Conservation (phyloP, 208 protist genomes). For the Leishmania arabica region DNA sequence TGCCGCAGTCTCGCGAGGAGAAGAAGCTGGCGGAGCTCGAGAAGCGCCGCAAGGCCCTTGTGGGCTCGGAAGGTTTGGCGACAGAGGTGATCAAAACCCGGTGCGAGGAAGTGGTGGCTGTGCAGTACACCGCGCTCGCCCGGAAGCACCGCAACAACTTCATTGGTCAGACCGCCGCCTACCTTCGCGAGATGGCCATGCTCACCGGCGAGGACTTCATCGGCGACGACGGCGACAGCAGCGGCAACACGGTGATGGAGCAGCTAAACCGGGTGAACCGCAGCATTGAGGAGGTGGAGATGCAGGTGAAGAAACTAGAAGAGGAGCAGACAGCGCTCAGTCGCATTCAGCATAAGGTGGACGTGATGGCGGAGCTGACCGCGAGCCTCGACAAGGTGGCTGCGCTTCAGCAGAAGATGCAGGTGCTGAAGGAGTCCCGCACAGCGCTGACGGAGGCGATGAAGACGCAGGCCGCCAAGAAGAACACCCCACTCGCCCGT, state of each 20-base stretch:
- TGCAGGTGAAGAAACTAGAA: constrained; percentile 58
- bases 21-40: constrained; percentile 69
- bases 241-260: constrained; percentile 31
- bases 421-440: constrained; percentile 59
- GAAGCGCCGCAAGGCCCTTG: constrained; percentile 58
- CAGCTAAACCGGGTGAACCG: constrained; percentile 53
- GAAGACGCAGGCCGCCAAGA: constrained; percentile 15
- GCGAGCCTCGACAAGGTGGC: constrained; percentile 62
- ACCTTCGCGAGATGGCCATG: constrained; percentile 77
- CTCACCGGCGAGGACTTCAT: constrained; percentile 40
- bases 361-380: constrained; percentile 54
- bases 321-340: constrained; percentile 53
- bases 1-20: constrained; percentile 31
- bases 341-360: constrained; percentile 59
- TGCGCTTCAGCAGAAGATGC: constrained; percentile 51
- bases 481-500: constrained; percentile 41
- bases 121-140: constrained; percentile 71
- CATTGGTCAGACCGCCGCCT: constrained; percentile 75
- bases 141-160: constrained; percentile 77
- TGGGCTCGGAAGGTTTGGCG: constrained; percentile 65
- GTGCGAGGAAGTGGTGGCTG: constrained; percentile 53
- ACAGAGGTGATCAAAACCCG: constrained; percentile 51
- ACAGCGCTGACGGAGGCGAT: constrained; percentile 38
- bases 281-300: constrained; percentile 51
- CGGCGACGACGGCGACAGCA: constrained; percentile 17